Percentiles rank a stretch among this genome's conserved stretches.
Conservation (phyloP, 768 basidiomycete genomes). For the Dendrothele bispora region DNA sequence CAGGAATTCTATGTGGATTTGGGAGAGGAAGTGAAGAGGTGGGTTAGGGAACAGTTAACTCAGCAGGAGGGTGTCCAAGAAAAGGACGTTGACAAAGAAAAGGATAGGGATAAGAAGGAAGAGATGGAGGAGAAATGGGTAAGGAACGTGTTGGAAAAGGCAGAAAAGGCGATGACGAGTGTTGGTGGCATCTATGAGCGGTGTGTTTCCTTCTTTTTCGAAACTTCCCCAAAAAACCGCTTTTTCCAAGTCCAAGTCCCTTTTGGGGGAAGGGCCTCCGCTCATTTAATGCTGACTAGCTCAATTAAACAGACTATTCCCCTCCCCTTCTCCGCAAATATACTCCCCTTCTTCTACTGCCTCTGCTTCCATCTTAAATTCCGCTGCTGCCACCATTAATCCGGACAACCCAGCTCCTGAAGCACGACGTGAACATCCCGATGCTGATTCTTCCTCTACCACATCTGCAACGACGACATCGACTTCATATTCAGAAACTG, state of each 20-base stretch:
- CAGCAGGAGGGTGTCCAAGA: neutral
- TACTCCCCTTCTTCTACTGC: constrained; percentile 2
- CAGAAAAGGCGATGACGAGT: constrained; percentile 71
- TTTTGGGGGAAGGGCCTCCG: too few species aligned
- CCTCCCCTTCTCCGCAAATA: constrained; percentile 40
- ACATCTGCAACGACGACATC: too few species aligned
- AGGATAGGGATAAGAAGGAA: constrained; percentile 20
- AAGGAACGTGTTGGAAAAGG: constrained; percentile 62
- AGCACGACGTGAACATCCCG: too few species aligned
- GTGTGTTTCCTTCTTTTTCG: constrained; percentile 43
- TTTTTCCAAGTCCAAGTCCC: too few species aligned
- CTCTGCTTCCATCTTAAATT: neutral
- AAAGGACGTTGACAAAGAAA: constrained; percentile 16
- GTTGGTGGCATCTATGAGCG: constrained; percentile 74
- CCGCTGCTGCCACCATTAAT: neutral
- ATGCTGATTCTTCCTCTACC: too few species aligned
- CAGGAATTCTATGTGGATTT: constrained; percentile 66
- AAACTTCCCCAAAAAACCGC: too few species aligned
- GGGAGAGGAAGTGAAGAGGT: constrained; percentile 25
- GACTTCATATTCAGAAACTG: too few species aligned
- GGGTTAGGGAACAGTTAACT: constrained; percentile 29
- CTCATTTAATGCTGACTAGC: too few species aligned
- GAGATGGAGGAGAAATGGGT: constrained; percentile 50
- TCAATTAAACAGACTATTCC: constrained; percentile 26
- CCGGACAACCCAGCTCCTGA: too few species aligned